Conservation (phyloP, 257 asterid genomes). For the Perilla frutescens region DNA sequence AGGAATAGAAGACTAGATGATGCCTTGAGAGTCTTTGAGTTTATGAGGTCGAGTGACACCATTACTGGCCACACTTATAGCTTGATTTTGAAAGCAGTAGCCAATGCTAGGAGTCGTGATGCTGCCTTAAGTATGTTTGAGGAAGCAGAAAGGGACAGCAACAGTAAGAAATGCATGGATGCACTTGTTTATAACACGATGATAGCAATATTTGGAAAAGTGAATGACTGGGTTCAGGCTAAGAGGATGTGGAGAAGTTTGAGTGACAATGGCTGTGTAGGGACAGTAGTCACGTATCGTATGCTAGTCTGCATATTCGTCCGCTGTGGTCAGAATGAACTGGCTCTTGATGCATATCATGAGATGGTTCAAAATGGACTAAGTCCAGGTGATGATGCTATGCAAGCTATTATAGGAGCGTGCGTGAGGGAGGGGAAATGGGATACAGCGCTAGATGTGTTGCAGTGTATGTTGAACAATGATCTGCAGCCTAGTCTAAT, state of each 20-base stretch:
- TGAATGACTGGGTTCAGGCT: constrained; percentile 60
- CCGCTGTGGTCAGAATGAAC: constrained; percentile 77
- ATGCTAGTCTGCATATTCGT: constrained; percentile 73
- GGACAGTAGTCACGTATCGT: constrained; percentile 78
- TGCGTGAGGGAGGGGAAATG: constrained; percentile 84
- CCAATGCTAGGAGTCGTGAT: constrained; percentile 50
- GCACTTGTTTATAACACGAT: constrained; percentile 78
- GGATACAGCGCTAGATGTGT: constrained; percentile 62
- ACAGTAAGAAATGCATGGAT: constrained; percentile 57
- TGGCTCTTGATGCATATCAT: constrained; percentile 84
- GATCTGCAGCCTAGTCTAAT: constrained; percentile 66
- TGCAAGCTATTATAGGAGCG: constrained; percentile 93
- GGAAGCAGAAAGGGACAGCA: constrained; percentile 53
- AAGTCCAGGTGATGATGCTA: constrained; percentile 59
- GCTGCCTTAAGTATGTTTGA: constrained; percentile 68
- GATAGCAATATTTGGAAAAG: constrained; percentile 70
- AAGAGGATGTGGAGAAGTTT: constrained; percentile 72
- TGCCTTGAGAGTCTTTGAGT: constrained; percentile 65
- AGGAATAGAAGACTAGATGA: constrained; percentile 68
- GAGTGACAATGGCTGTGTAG: constrained; percentile 50
- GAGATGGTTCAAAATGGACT: constrained; percentile 77
- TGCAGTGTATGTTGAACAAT: constrained; percentile 55
- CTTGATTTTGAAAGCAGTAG: constrained; percentile 82
- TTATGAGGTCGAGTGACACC: constrained; percentile 56
- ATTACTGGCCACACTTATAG: constrained; percentile 74